Conservation (phyloP, 169 alveolate genomes). For the Neospora caninum region DNA sequence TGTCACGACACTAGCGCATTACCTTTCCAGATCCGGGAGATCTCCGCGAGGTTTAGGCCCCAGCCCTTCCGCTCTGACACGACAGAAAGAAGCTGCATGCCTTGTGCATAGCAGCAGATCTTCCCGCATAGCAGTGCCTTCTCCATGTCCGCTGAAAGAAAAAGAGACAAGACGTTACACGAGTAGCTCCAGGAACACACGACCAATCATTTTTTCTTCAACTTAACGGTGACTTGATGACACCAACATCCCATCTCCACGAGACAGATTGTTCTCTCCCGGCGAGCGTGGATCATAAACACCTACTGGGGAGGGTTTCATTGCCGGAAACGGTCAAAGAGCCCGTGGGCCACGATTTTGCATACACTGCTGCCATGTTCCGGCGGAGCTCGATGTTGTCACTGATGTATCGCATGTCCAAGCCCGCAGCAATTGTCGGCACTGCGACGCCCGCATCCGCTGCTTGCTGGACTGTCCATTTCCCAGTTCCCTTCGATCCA, state of each 20-base stretch:
- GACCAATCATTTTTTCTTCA: too few species aligned
- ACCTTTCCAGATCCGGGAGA: slow-evolving; percentile 84
- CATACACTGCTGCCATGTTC: neutral
- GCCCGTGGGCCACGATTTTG: neutral
- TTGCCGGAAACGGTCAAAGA: neutral
- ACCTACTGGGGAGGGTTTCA: neutral
- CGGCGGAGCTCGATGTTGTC: neutral
- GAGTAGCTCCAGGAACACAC: neutral
- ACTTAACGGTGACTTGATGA: too few species aligned
- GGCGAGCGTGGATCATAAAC: too few species aligned
- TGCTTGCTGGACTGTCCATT: slow-evolving; percentile 87
- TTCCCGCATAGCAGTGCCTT: slow-evolving; percentile 75
- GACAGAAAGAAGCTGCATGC: slow-evolving; percentile 76
- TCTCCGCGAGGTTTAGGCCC: slow-evolving; percentile 77
- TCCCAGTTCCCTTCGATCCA: slow-evolving; percentile 88
- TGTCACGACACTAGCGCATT: neutral
- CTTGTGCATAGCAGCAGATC: slow-evolving; percentile 84
- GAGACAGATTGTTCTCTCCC: too few species aligned
- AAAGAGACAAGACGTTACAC: slow-evolving; percentile 19
- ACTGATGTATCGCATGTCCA: slow-evolving; percentile 78
- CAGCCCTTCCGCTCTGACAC: slow-evolving; percentile 78
- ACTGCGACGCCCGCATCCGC: slow-evolving; percentile 83
- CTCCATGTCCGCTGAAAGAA: slow-evolving; percentile 67
- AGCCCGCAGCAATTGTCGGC: slow-evolving; percentile 86
- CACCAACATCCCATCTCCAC: too few species aligned